These are phyloP conservation scores for Epichloe amarillans DNA, from an alignment of 2,329 filamentous ascomycete genomes.

Conservation along the genomic window DNA sequence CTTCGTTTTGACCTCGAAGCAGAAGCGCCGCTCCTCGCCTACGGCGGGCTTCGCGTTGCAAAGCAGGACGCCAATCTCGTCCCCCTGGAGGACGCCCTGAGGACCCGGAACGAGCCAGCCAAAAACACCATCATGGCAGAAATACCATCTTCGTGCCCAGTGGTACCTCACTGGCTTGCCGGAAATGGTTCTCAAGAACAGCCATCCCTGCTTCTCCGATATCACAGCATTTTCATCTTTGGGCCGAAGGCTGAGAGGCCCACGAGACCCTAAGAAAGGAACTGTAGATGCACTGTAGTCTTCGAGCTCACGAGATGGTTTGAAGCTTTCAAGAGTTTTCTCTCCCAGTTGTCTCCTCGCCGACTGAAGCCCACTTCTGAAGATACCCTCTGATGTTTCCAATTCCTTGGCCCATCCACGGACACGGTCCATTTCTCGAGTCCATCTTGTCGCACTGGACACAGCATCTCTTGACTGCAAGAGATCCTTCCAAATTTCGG, in stretches of 20 bases:
- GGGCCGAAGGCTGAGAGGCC: slow-evolving; percentile 50
- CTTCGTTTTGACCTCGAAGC: slow-evolving; percentile 97
- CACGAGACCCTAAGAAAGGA: slow-evolving; percentile 63
- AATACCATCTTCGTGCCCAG: slow-evolving; percentile 91
- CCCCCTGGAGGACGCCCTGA: slow-evolving; percentile 84
- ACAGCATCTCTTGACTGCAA: slow-evolving; percentile 55
- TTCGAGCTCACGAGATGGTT: slow-evolving; percentile 83
- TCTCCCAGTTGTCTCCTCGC: slow-evolving; percentile 76
- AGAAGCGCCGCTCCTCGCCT: slow-evolving; percentile 87
- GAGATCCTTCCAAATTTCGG: slow-evolving; percentile 82
- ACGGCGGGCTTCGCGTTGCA: slow-evolving; percentile 87
- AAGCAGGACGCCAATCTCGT: slow-evolving; percentile 87
- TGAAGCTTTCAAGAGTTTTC: slow-evolving; percentile 51
- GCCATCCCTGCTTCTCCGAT: slow-evolving; percentile 85
- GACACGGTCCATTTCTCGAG: slow-evolving; percentile 76
- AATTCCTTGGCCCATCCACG: slow-evolving; percentile 89
- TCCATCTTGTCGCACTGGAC: slow-evolving; percentile 51
- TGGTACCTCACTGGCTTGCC: slow-evolving; percentile 83
- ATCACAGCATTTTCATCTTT: slow-evolving; percentile 35
- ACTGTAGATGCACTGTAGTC: slow-evolving; percentile 86
- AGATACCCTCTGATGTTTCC: slow-evolving; percentile 74
- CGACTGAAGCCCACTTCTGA: slow-evolving; percentile 66
- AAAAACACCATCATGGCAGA: slow-evolving; percentile 89
- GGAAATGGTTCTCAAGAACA: slow-evolving; percentile 68
- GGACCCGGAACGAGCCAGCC: slow-evolving; percentile 80